Conservation (phyloP, 2,329 filamentous ascomycete genomes). For the Didymella keratinophila region DNA sequence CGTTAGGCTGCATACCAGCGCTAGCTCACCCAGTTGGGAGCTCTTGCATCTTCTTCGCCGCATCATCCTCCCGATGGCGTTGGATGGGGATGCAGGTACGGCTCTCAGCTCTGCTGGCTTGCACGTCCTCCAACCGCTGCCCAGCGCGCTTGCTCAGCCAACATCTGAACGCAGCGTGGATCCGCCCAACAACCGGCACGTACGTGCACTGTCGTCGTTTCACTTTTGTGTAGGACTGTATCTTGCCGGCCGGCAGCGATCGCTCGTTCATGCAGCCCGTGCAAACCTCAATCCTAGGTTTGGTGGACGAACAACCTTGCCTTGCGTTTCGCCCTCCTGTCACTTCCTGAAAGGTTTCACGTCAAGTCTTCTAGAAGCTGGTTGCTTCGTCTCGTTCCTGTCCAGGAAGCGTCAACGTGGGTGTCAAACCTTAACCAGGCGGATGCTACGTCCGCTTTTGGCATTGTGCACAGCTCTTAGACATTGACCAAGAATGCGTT, state of each 20-base stretch:
- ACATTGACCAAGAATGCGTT: slow-evolving; percentile 23
- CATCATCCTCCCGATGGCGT: slow-evolving; percentile 10
- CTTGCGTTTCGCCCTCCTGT: slow-evolving; percentile 33
- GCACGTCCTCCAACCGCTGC: slow-evolving; percentile 6
- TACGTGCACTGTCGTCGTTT: slow-evolving; percentile 32
- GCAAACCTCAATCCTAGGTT: slow-evolving; percentile 31
- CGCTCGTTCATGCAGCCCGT: slow-evolving; percentile 38
- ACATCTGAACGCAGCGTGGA: slow-evolving; percentile 22
- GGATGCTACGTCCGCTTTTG: slow-evolving; percentile 26
- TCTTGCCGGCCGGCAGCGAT: slow-evolving; percentile 23
- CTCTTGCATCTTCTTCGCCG: slow-evolving; percentile 17
- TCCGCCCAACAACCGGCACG: slow-evolving; percentile 18
- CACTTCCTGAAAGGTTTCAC: slow-evolving; percentile 41
- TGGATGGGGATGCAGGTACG: slow-evolving; percentile 14
- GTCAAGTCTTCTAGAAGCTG: slow-evolving; percentile 42
- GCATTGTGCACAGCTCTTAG: slow-evolving; percentile 23
- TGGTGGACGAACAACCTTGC: slow-evolving; percentile 28
- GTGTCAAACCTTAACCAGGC: slow-evolving; percentile 32
- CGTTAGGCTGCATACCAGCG: slow-evolving; percentile 19
- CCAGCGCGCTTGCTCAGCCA: slow-evolving; percentile 13
- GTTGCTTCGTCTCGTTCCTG: slow-evolving; percentile 21
- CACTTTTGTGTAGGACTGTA: slow-evolving; percentile 27
- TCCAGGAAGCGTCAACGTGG: slow-evolving; percentile 32
- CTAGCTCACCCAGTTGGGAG: slow-evolving; percentile 17
- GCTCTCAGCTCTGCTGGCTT: slow-evolving; percentile 18